Evolutionary conservation across 2,329 filamentous ascomycete species (phyloP).

Genomic region (Clonostachys chloroleuca): DNA sequence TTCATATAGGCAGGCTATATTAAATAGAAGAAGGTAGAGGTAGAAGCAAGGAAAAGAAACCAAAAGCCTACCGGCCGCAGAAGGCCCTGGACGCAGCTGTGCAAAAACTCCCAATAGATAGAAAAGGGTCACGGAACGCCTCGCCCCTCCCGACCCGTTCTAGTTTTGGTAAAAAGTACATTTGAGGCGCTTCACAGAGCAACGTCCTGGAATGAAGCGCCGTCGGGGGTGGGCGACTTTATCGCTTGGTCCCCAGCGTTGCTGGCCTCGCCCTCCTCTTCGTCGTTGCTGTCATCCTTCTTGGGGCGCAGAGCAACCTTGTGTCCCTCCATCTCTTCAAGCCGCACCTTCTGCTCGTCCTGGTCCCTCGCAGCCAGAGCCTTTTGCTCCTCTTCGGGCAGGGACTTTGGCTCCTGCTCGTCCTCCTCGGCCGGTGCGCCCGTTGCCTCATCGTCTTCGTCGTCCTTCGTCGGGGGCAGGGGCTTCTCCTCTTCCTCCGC

Average conservation of each 20-base stretch:
- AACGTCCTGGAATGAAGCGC: conserved; percentile 60
- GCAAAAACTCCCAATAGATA: too few species aligned
- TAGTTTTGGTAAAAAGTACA: too few species aligned
- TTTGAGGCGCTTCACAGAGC: conserved; percentile 36
- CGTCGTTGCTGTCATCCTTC: conserved; percentile 18
- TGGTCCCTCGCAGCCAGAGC: conserved; percentile 15
- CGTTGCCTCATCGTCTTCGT: conserved; percentile 14
- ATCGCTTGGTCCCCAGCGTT: conserved; percentile 17
- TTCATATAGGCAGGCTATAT: too few species aligned
- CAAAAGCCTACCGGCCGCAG: background rate
- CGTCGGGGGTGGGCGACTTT: conserved; percentile 43
- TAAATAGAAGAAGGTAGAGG: background rate
- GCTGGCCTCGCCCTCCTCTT: conserved; percentile 24
- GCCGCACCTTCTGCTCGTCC: conserved; percentile 51
- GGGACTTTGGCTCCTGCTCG: conserved; percentile 12
- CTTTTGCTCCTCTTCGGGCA: conserved; percentile 22
- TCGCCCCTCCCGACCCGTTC: too few species aligned
- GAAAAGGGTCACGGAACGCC: too few species aligned
- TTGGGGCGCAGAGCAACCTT: conserved; percentile 45
- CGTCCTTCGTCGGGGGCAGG: conserved; percentile 7
- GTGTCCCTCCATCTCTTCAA: conserved; percentile 51
- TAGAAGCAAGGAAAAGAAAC: background rate
- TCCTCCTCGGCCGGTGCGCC: conserved; percentile 4
- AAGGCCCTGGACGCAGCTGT: background rate
- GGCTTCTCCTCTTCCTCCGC: conserved; percentile 16